These are phyloP conservation scores for Microdochium bolleyi DNA, from an alignment of 2,329 filamentous ascomycete genomes.

Conservation along the genomic window DNA sequence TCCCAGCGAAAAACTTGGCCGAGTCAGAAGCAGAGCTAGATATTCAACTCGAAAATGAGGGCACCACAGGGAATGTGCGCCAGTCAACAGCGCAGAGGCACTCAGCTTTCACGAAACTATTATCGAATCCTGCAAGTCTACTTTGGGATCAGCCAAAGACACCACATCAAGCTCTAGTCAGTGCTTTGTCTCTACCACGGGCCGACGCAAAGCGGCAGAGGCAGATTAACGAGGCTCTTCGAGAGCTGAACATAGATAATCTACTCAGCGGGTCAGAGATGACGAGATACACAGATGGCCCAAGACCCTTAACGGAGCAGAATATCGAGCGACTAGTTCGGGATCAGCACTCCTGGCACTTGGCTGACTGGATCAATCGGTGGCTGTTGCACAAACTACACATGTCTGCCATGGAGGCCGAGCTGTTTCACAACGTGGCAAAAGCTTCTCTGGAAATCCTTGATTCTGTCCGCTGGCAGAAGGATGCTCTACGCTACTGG, in stretches of 20 bases:
- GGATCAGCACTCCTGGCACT: constrained; percentile 35
- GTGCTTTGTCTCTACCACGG: constrained; percentile 34
- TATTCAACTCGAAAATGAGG: background rate
- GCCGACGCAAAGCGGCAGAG: constrained; percentile 30
- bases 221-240: background rate
- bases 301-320: constrained; percentile 29
- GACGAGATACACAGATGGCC: constrained; percentile 28
- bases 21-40: no score
- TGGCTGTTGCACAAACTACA: constrained; percentile 46
- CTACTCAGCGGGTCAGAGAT: constrained; percentile 27
- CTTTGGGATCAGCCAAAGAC: background rate
- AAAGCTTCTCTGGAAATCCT: constrained; percentile 19
- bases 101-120: constrained; percentile 31
- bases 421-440: constrained; percentile 31
- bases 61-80: constrained; percentile 14
- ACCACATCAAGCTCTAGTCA: background rate
- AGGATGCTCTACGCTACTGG: constrained; percentile 32
- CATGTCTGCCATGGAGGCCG: constrained; percentile 33
- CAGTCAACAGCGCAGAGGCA: no score
- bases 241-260: background rate
- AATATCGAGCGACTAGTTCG: constrained; percentile 22
- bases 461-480: constrained; percentile 29
- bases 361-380: constrained; percentile 37
- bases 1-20: background rate
- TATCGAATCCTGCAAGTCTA: constrained; percentile 31